phyloP scores from a whole-genome alignment of 805 yeast species.

The Hanseniaspora vineae region DNA sequence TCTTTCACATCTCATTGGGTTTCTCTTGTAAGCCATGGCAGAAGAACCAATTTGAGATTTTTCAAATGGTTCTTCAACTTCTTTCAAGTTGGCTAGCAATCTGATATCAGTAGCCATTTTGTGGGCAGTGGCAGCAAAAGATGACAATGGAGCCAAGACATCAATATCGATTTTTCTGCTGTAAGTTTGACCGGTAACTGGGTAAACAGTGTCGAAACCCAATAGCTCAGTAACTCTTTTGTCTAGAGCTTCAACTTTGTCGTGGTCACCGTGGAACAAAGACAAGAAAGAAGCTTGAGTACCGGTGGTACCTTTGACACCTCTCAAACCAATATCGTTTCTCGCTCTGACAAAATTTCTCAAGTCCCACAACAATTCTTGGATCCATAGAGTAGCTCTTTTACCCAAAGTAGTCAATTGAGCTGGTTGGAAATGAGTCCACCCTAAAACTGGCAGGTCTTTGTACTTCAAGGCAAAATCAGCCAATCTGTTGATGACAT shows the following conservation, averaged over 20 bases:
- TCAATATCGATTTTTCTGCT: slow-evolving; percentile 96
- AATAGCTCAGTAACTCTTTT: slow-evolving; percentile 82
- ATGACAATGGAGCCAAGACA: slow-evolving; percentile 80
- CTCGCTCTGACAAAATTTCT: slow-evolving; percentile 93
- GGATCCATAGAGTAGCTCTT: slow-evolving; percentile 95
- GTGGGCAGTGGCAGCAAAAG: slow-evolving; percentile 92
- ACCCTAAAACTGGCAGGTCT: slow-evolving; percentile 92
- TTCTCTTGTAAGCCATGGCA: slow-evolving; percentile 99
- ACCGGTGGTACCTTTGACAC: slow-evolving; percentile 98
- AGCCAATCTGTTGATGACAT: slow-evolving; percentile 82
- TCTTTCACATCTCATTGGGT: slow-evolving; percentile 98
- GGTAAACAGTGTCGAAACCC: slow-evolving; percentile 92
- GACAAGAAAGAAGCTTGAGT: slow-evolving; percentile 95
- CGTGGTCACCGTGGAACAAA: slow-evolving; percentile 93
- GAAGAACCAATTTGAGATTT: slow-evolving; percentile 95
- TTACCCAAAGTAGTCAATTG: slow-evolving; percentile 98
- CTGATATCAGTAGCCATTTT: slow-evolving; percentile 96
- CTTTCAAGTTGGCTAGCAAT: slow-evolving; percentile 90
- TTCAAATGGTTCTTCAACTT: slow-evolving; percentile 96
- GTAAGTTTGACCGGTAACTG: slow-evolving; percentile 98
- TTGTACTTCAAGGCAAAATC: slow-evolving; percentile 84
- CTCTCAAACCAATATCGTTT: slow-evolving; percentile 90
- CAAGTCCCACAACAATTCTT: slow-evolving; percentile 94
- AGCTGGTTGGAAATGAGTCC: slow-evolving; percentile 99
- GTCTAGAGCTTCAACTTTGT: slow-evolving; percentile 86